A percentile compares a stretch with the other conserved stretches of the same genome.
phyloP scores from a whole-genome alignment of 2,329 filamentous ascomycete species.

The Aspergillus calidoustus region DNA sequence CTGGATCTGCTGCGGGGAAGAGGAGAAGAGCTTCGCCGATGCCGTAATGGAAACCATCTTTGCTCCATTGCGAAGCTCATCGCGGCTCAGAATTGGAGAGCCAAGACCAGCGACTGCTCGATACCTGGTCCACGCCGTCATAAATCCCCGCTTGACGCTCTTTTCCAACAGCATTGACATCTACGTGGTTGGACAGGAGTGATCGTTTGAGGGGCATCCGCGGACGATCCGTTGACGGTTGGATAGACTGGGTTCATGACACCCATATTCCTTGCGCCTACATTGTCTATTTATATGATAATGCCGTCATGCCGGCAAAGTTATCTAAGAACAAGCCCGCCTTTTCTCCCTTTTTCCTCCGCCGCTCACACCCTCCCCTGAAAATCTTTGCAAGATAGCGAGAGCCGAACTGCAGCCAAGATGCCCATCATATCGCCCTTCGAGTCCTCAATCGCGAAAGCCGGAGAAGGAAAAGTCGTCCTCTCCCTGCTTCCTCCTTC shows the following conservation, averaged over 20 bases:
- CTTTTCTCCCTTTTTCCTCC: background rate
- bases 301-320: background rate
- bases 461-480: slow-evolving; percentile 79
- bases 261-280: slow-evolving; percentile 3
- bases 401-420: background rate
- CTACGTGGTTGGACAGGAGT: slow-evolving; percentile 1
- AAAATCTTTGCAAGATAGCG: background rate
- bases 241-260: slow-evolving; percentile 4
- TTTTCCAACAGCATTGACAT: slow-evolving; percentile 4
- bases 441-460: slow-evolving; percentile 70
- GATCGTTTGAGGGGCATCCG: background rate
- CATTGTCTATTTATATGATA: slow-evolving; percentile 4
- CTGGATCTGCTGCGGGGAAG: slow-evolving; percentile 14
- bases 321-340: background rate
- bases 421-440: slow-evolving; percentile 68
- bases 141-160: slow-evolving; percentile 22
- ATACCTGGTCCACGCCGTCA: slow-evolving; percentile 16
- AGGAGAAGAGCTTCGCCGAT: slow-evolving; percentile 23
- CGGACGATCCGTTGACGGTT: slow-evolving; percentile 1
- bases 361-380: slow-evolving; percentile 4
- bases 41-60: slow-evolving; percentile 29
- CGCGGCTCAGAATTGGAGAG: slow-evolving; percentile 15
- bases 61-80: slow-evolving; percentile 19
- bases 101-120: slow-evolving; percentile 19
- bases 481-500: slow-evolving; percentile 73